phyloP scores from a whole-genome alignment of 768 basidiomycete genomes.

The Mycena sanguinolenta region DNA sequence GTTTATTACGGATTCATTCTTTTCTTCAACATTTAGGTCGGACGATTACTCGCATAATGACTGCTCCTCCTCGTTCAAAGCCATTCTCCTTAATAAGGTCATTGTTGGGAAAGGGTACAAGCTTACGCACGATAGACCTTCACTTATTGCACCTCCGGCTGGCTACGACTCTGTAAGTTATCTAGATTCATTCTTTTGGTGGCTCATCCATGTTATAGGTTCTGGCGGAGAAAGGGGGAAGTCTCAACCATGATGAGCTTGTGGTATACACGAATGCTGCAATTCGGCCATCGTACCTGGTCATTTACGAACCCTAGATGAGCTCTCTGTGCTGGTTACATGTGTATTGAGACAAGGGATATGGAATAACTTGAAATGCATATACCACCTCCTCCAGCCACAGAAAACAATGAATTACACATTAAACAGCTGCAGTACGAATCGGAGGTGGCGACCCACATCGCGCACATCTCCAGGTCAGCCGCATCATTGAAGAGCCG shows the following conservation, averaged over 20 bases:
- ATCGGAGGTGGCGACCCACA: too few relatives aligned
- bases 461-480: too few relatives aligned
- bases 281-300: slow-evolving; percentile 77
- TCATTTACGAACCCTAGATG: too few relatives aligned
- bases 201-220: slow-evolving; percentile 55
- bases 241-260: slow-evolving; percentile 78
- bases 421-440: too few relatives aligned
- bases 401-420: too few relatives aligned
- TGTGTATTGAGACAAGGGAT: too few relatives aligned
- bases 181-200: neutral
- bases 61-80: slow-evolving; percentile 67
- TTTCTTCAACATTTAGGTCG: slow-evolving; percentile 54
- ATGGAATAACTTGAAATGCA: too few relatives aligned
- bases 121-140: slow-evolving; percentile 70
- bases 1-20: neutral
- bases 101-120: slow-evolving; percentile 79
- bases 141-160: too few relatives aligned
- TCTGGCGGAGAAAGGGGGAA: slow-evolving; percentile 75
- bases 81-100: slow-evolving; percentile 80
- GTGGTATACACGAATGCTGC: slow-evolving; percentile 81
- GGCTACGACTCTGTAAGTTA: slow-evolving; percentile 75
- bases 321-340: too few relatives aligned
- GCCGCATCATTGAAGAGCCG: too few relatives aligned
- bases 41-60: slow-evolving; percentile 78
- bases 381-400: too few relatives aligned